phyloP scores from a whole-genome alignment of 345 rosid species.

The Rhizophora apiculata region DNA sequence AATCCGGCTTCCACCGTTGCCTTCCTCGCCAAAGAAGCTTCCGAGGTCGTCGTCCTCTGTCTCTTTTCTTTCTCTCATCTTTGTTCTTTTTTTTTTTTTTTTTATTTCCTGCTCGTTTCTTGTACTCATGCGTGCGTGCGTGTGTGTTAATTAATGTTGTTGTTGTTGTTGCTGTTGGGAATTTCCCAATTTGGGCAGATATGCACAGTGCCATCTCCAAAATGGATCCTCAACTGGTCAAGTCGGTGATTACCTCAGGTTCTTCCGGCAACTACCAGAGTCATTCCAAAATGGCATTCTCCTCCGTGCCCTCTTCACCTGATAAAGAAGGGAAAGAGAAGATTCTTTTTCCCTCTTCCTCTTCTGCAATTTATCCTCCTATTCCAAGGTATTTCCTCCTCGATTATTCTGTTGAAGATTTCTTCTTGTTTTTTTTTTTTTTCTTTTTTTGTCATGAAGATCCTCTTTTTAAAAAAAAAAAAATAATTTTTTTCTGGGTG shows the following conservation, averaged over 20 bases:
- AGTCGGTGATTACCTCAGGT: slow-evolving; percentile 61
- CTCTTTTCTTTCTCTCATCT: not conserved
- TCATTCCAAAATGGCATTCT: not conserved
- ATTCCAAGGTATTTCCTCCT: slow-evolving; percentile 32
- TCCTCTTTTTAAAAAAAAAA: no score
- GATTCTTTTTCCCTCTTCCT: slow-evolving; percentile 28
- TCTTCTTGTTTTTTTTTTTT: not conserved
- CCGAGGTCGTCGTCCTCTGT: slow-evolving; percentile 39
- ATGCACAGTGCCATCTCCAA: slow-evolving; percentile 81
- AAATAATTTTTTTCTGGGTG: not conserved
- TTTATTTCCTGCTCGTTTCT: no score
- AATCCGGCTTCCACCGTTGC: slow-evolving; percentile 44
- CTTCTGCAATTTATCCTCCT: slow-evolving; percentile 28
- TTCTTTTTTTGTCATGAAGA: not conserved
- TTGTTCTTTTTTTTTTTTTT: no score
- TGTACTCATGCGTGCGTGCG: not conserved
- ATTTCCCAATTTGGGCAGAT: slow-evolving; percentile 29
- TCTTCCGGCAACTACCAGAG: slow-evolving; percentile 1
- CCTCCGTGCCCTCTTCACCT: slow-evolving; percentile 51
- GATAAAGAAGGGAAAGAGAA: slow-evolving; percentile 33
- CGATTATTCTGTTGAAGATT: not conserved
- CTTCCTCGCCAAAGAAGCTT: slow-evolving; percentile 66
- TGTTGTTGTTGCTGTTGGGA: not conserved
- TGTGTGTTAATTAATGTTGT: not conserved
- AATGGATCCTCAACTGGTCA: slow-evolving; percentile 71